These are phyloP conservation scores for Starmerella cellae DNA, from an alignment of 805 yeast genomes.

Conservation along the genomic window DNA sequence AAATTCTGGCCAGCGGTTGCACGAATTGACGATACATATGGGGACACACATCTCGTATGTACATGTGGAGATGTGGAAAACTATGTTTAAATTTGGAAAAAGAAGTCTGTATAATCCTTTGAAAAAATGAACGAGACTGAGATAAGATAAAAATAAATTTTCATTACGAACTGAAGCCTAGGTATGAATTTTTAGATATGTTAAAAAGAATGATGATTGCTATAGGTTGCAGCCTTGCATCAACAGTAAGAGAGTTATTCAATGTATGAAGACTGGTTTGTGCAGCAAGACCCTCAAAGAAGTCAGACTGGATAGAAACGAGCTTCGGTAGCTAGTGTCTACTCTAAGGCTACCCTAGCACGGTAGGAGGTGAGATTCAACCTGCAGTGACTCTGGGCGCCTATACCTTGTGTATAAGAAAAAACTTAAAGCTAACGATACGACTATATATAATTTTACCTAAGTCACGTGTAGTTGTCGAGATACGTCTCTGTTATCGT, in stretches of 20 bases:
- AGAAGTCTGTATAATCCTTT: no score
- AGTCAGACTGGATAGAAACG: conserved; percentile 17
- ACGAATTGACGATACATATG: conserved; percentile 86
- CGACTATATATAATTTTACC: no score
- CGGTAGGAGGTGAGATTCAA: conserved; percentile 21
- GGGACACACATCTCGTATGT: conserved; percentile 84
- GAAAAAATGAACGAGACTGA: no score
- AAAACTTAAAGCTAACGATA: no score
- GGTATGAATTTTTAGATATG: not conserved
- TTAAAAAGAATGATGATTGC: not conserved
- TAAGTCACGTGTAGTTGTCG: no score
- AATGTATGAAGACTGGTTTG: conserved; percentile 18
- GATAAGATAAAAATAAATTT: not conserved
- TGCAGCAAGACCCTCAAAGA: conserved; percentile 15
- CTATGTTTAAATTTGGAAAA: conserved; percentile 13
- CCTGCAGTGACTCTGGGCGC: conserved; percentile 26
- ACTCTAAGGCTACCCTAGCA: conserved; percentile 26
- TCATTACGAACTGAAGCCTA: not conserved
- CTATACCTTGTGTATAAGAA: conserved; percentile 22
- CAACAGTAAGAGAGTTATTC: no score
- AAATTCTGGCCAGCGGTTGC: conserved; percentile 95
- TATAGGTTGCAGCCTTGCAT: not conserved
- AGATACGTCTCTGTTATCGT: no score
- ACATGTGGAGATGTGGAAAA: conserved; percentile 45
- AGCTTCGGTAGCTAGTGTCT: conserved; percentile 14